Evolutionary conservation across 2,329 filamentous ascomycete genomes (phyloP).

Genomic region (Trichoderma sp.): DNA sequence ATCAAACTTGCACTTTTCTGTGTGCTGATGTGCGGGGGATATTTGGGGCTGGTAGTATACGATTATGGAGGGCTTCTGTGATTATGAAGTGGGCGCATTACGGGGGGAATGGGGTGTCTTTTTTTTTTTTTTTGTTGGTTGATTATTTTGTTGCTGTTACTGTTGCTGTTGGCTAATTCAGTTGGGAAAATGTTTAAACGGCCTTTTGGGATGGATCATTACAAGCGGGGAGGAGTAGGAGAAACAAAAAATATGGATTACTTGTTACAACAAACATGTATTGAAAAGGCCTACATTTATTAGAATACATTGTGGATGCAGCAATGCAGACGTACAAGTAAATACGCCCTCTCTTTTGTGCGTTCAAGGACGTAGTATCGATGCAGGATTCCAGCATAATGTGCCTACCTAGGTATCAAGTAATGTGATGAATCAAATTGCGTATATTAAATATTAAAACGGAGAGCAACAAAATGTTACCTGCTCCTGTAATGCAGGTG

Average conservation of each 20-base stretch:
- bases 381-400: not conserved
- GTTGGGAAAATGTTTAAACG: slow-evolving; percentile 12
- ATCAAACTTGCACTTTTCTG: not conserved
- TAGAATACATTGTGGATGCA: slow-evolving; percentile 11
- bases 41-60: not conserved
- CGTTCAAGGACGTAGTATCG: not conserved
- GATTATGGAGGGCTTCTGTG: not conserved
- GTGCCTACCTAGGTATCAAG: not conserved
- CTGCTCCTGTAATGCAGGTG: not conserved
- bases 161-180: slow-evolving; percentile 1
- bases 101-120: not conserved
- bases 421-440: slow-evolving; percentile 9
- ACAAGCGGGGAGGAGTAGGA: slow-evolving; percentile 4
- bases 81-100: slow-evolving; percentile 2
- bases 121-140: not conserved
- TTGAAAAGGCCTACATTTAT: not conserved
- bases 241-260: slow-evolving; percentile 16
- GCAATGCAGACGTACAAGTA: slow-evolving; percentile 18
- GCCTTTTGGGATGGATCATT: slow-evolving; percentile 1
- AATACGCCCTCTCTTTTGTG: not conserved
- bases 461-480: not conserved
- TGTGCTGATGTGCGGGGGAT: not conserved
- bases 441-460: not conserved
- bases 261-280: not conserved
- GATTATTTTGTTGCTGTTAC: not conserved